Evolutionary conservation across 495 filamentous ascomycete species (phyloP), one percentile per base, ranked within the genome.

Genomic region (Thermothielavioides terrestris): DNA sequence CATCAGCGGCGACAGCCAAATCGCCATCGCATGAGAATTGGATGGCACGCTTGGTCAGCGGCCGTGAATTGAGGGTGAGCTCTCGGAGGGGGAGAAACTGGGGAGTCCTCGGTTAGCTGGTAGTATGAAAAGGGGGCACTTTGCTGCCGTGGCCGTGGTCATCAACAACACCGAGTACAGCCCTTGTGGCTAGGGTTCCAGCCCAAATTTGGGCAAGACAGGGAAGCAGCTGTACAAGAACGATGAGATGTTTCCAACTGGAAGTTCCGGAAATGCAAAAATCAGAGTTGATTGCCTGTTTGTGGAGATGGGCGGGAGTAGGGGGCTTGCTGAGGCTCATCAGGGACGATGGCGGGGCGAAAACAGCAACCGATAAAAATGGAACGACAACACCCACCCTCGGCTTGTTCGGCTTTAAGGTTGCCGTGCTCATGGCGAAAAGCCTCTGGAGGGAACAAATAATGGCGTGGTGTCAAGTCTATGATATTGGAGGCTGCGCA

Each of bases 21-120:
- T 76, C 73, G 26, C 66, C 65, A 41, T 76, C 73, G 48, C 69
- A 71, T 15, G 73, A 76, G 62, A 72, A 76, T 25, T 60, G 61
- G 30, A 76, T 58, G 37, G 69, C 68, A 37, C 72, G 71, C 26
- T 67, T 72, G 41, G 68, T 64, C 28, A 68, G 50, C 3, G 72
- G 70, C 8, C 67, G 56, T 0, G 69, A 66, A 25, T 58, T 61
- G 9, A 76, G 62, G n/a, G 54, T 62, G 31, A 76, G 63, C 15
- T 72, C 64, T 17, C 69, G 66, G 4, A 76, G 58, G 1, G 73
- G 69, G 4, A 71, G 64, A 31, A 60, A 56, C 52, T 68, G 28
- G 18, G 17, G 31, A n/a, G 28, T 8, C 9, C 15, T 14, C 10
- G 42, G 49, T 60, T 36, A 55, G 52, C 37, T 18, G 14, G 10